Conservation (phyloP, 1,284 basidiomycete genomes). For the Microstroma glucosiphilum region DNA sequence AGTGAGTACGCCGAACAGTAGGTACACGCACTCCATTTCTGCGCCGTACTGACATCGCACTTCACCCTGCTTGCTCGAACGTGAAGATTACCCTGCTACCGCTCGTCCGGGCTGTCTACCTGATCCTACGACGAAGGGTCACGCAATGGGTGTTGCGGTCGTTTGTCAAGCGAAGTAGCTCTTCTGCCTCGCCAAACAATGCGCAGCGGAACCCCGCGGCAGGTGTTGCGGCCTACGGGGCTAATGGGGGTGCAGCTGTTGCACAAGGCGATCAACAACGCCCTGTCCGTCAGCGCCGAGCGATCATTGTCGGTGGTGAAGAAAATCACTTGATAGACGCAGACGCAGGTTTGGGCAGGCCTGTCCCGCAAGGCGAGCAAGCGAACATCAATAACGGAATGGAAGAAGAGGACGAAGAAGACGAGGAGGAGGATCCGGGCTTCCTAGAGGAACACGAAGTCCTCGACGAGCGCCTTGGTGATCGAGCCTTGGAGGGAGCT, state of each 20-base stretch:
- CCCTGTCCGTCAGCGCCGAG: constrained; percentile 10
- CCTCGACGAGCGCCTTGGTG: not conserved
- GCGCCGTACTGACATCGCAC: not conserved
- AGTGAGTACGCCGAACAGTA: not conserved
- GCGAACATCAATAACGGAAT: constrained; percentile 8
- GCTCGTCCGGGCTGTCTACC: not conserved
- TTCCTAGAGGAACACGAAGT: not conserved
- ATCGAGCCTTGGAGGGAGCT: too few relatives aligned
- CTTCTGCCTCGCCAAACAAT: not conserved
- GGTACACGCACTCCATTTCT: not conserved
- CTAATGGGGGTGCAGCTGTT: not conserved
- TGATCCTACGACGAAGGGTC: not conserved
- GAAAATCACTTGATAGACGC: constrained; percentile 20
- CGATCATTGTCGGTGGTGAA: constrained; percentile 27
- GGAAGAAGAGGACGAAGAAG: constrained; percentile 15
- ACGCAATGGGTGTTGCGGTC: not conserved
- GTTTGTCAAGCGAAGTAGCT: not conserved
- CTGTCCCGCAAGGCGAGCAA: constrained; percentile 9
- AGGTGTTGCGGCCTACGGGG: not conserved
- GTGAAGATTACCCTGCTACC: not conserved
- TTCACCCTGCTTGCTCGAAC: not conserved
- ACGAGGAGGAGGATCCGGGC: constrained; percentile 13
- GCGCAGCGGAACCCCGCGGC: not conserved
- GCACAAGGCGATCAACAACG: not conserved
- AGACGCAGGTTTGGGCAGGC: constrained; percentile 15